Evolutionary conservation across 441 rosid species (phyloP).

Genomic region (Adansonia grandidieri): DNA sequence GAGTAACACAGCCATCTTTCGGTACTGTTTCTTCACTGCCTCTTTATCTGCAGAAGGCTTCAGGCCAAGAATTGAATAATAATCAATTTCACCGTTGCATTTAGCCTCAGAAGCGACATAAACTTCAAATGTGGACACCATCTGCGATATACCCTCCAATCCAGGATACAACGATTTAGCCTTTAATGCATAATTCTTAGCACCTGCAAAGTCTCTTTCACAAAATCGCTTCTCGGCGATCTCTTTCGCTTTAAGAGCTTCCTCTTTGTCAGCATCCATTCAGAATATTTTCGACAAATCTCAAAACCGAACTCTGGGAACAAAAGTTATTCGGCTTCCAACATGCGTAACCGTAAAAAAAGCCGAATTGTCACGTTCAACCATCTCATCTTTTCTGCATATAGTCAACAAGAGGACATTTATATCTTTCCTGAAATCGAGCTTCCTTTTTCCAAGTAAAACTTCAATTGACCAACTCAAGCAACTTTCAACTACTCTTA

Average conservation of each 20-base stretch:
- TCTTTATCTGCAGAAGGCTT: conserved; percentile 86
- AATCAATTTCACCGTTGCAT: conserved; percentile 70
- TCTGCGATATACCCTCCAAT: conserved; percentile 87
- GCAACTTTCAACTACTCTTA: conserved; percentile 17
- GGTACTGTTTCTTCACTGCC: conserved; percentile 87
- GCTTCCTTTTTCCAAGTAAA: conserved; percentile 16
- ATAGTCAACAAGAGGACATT: conserved; percentile 27
- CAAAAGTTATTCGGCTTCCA: conserved; percentile 40
- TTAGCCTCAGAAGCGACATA: conserved; percentile 74
- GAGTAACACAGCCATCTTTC: conserved; percentile 87
- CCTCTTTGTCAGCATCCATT: conserved; percentile 78
- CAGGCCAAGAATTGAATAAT: conserved; percentile 83
- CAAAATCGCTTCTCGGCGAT: conserved; percentile 82
- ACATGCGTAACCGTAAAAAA: conserved; percentile 32
- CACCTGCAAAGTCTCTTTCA: conserved; percentile 75
- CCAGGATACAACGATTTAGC: conserved; percentile 81
- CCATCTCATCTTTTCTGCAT: conserved; percentile 56
- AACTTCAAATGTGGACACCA: conserved; percentile 89
- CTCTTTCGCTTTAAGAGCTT: conserved; percentile 86
- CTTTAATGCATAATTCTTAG: conserved; percentile 78
- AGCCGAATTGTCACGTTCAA: conserved; percentile 35
- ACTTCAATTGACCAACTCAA: conserved; percentile 29
- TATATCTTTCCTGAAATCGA: conserved; percentile 23
- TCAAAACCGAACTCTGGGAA: conserved; percentile 35
- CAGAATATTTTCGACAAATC: conserved; percentile 17